Evolutionary conservation across 495 filamentous ascomycete species (phyloP).

Genomic region (Barbatosphaeria neglecta): DNA sequence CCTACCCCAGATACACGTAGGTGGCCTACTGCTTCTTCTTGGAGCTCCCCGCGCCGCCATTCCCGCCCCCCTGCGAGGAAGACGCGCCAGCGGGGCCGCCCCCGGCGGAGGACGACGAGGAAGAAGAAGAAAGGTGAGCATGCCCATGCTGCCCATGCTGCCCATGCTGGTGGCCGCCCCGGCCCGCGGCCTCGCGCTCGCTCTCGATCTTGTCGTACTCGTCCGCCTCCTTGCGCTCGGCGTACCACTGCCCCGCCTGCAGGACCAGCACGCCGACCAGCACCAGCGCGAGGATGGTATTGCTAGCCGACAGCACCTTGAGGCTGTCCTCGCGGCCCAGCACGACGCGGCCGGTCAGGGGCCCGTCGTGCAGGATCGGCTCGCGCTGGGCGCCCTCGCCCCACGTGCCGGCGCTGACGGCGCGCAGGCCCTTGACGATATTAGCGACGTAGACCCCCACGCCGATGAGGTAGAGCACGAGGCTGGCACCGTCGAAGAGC

Average conservation of each 20-base stretch:
- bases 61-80: too few species aligned
- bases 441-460: slow-evolving; percentile 87
- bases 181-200: slow-evolving; percentile 26
- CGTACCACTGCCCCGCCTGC: slow-evolving; percentile 98
- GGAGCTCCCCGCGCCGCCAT: slow-evolving; percentile 13
- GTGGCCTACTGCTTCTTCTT: slow-evolving; percentile 24
- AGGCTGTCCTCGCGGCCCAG: slow-evolving; percentile 73
- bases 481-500: slow-evolving; percentile 86
- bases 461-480: slow-evolving; percentile 86
- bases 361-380: slow-evolving; percentile 29
- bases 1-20: too few species aligned
- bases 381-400: slow-evolving; percentile 37
- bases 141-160: background rate
- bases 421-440: slow-evolving; percentile 82
- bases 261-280: slow-evolving; percentile 81
- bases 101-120: too few species aligned
- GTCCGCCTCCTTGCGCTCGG: slow-evolving; percentile 79
- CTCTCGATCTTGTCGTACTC: slow-evolving; percentile 55
- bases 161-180: background rate
- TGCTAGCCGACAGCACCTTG: slow-evolving; percentile 85
- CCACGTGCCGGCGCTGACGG: slow-evolving; percentile 50
- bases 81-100: slow-evolving; percentile 5
- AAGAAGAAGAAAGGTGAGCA: too few species aligned
- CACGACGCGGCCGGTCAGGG: slow-evolving; percentile 28
- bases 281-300: slow-evolving; percentile 88